Base-by-base conservation (phyloP, 2,329 filamentous ascomycete species). In the Colletotrichum ledebouriae region DNA sequence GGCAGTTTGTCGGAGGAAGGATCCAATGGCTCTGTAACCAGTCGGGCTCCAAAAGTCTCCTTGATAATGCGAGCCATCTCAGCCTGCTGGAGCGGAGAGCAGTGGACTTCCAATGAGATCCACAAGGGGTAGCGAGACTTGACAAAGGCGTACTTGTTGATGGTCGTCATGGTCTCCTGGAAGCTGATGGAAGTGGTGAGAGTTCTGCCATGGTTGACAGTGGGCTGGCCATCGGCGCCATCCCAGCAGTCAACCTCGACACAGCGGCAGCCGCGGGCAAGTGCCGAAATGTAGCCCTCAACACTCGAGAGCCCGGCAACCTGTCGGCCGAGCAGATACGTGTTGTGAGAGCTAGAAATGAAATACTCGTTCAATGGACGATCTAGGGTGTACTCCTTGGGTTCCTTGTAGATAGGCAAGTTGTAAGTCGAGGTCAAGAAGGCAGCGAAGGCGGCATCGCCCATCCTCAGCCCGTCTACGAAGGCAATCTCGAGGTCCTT, bases 221-320 rank as follows among this genome's bases (percentile, higher is more conserved):
- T 89, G 1, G 96, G 96, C 74, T 93, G 89, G 44, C 93, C 94
- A 76, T 97, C 92, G 59, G 88, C 87, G 15, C 96, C 96, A 79
- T 99, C 94, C 96, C 96, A 99, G 80, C 95, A 98, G 79, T 99
- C 96, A 59, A 99, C 94, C 80, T 99, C 96, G 52, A 99, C 91
- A 78, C 96, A 98, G 57, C 96, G 92, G 77, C 96, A 99, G 9
- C 94, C 94, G 69, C 93, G 91, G 71, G 93, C 90, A 6, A 99
- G 86, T 3, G 94, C 93, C 9, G 90, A 90, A 73, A 98, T 97
- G 80, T 99, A 99, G 49, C 94, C 94, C 78, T 99, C 96, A 2
- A 97, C 92, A 76, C 94, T 98, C 2, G 96, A 98, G 50, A 92
- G 88, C 33, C 95, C 95, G 11, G 90, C 92, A 2, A 98, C 90